Evolutionary conservation across 257 asterid species (phyloP), one percentile per base, ranked within the genome.

Genomic region (Salvia hispanica): DNA sequence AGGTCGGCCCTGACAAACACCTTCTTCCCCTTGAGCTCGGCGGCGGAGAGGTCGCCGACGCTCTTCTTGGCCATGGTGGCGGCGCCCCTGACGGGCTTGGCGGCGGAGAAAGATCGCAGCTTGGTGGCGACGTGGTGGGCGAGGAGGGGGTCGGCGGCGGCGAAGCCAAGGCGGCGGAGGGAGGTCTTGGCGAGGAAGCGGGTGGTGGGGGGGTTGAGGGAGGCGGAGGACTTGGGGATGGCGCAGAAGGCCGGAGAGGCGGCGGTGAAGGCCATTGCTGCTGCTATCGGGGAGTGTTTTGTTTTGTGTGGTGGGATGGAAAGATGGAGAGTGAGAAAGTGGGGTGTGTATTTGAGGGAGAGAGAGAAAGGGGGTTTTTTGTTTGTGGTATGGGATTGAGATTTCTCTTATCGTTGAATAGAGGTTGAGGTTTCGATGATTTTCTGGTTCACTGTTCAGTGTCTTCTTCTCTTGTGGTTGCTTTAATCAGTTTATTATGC

Each of bases 1-100:
- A 88, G 80, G 70, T 88, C 91, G n/a, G 82, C 96, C 70, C 96
- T 76, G 5, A 88, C 88, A 45, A 88, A 81, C 13, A 88, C 93
- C 62, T 63, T 88, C 71, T 86, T 88, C 10, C 94, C 89, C 86
- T 86, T 86, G 67, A 89, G 84, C 0, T 89, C 95, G 0, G 86
- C 75, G 0, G 74, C 80, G 3, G 64, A 36, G 56, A 84, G 84
- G 78, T 82, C 90, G 0, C 88, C 92, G 2, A 89, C 92, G 72
- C 96, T 86, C 82, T 79, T 88, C 83, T 86, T 88, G 7, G 83
- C 66, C 76, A 81, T 85, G 71, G 89, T 74, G 46, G 74, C 87
- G 42, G 81, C 82, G 8, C 83, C 84, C 53, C 85, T 75, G 13
- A 81, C 46, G 5, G 95, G 89, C 74, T 82, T 86, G 52, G 74